A percentile compares a stretch with the other conserved stretches of the same genome.
phyloP scores from a whole-genome alignment of 768 basidiomycete species.

The Gymnopilus junonius region DNA sequence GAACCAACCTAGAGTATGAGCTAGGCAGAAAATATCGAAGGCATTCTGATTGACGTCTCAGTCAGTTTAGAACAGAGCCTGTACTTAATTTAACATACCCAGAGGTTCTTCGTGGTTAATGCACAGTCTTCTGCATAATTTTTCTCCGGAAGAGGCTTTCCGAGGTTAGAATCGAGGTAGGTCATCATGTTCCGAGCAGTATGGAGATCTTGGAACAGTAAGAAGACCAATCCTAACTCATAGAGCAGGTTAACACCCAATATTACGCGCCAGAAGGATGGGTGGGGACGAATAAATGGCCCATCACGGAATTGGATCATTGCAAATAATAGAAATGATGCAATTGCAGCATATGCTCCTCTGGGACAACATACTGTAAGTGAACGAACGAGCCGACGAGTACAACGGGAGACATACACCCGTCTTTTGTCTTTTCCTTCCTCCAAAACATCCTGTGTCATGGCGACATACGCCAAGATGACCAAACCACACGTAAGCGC shows the following conservation, averaged over 20 bases:
- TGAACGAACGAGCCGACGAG: neutral
- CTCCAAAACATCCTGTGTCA: slow-evolving; percentile 80
- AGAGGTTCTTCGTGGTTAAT: slow-evolving; percentile 62
- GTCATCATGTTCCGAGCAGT: slow-evolving; percentile 82
- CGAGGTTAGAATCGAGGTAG: slow-evolving; percentile 73
- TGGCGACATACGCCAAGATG: slow-evolving; percentile 80
- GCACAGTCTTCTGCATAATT: slow-evolving; percentile 84
- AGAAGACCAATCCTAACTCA: slow-evolving; percentile 80
- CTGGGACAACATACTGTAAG: slow-evolving; percentile 39
- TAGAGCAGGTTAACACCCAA: slow-evolving; percentile 85
- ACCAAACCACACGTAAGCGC: slow-evolving; percentile 69
- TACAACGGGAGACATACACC: slow-evolving; percentile 55
- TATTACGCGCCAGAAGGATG: slow-evolving; percentile 82
- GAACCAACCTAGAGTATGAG: slow-evolving; percentile 88
- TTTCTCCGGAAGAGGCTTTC: slow-evolving; percentile 79
- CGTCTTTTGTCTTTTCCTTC: slow-evolving; percentile 83
- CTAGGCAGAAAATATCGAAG: slow-evolving; percentile 85
- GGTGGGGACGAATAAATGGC: slow-evolving; percentile 87
- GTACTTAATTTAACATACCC: slow-evolving; percentile 50
- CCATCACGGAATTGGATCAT: slow-evolving; percentile 92
- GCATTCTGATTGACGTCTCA: slow-evolving; percentile 56
- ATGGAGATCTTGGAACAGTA: slow-evolving; percentile 83
- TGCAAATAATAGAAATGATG: slow-evolving; percentile 78
- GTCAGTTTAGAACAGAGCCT: slow-evolving; percentile 9
- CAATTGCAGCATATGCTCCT: slow-evolving; percentile 76